A percentile compares a stretch with the other conserved stretches of the same genome.
phyloP scores from a whole-genome alignment of 2,329 filamentous ascomycete species.

The Cladophialophora carrionii region DNA sequence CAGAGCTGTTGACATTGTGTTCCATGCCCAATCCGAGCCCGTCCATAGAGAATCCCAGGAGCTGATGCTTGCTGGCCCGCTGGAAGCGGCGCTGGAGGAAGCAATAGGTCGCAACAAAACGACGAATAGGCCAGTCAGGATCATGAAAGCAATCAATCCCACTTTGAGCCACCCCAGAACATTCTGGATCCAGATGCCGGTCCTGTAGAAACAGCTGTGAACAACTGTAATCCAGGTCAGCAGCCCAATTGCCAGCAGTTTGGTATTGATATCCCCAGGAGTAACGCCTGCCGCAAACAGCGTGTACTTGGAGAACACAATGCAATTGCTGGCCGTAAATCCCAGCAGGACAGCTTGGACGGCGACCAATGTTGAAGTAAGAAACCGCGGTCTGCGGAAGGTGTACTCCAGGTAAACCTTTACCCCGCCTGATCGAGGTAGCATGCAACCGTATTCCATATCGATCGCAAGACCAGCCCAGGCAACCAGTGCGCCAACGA shows the following conservation, averaged over 20 bases:
- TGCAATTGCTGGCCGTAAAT: slow-evolving; percentile 71
- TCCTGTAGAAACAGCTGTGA: slow-evolving; percentile 60
- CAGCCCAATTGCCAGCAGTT: slow-evolving; percentile 60
- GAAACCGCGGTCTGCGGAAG: slow-evolving; percentile 64
- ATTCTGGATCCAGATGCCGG: slow-evolving; percentile 38
- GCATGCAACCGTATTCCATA: slow-evolving; percentile 71
- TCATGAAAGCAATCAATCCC: slow-evolving; percentile 52
- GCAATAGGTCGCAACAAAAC: slow-evolving; percentile 46
- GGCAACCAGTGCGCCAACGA: slow-evolving; percentile 64
- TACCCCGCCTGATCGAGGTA: slow-evolving; percentile 68
- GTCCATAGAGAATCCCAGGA: slow-evolving; percentile 63
- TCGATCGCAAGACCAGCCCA: slow-evolving; percentile 64
- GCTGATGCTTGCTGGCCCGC: slow-evolving; percentile 19
- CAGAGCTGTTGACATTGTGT: slow-evolving; percentile 66
- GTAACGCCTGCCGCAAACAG: slow-evolving; percentile 61
- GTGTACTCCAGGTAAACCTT: slow-evolving; percentile 75
- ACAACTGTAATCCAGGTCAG: slow-evolving; percentile 62
- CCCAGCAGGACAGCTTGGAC: slow-evolving; percentile 63
- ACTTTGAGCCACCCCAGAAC: slow-evolving; percentile 37
- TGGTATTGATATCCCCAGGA: slow-evolving; percentile 57
- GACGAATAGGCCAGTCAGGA: slow-evolving; percentile 63
- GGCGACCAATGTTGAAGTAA: slow-evolving; percentile 67
- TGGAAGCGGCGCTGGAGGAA: slow-evolving; percentile 12
- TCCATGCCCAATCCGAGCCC: slow-evolving; percentile 70
- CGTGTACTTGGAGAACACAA: slow-evolving; percentile 69